Percentiles rank a stretch among this genome's conserved stretches.
These are phyloP conservation scores for Cetradonia linearis DNA, from an alignment of 495 filamentous ascomycete genomes.

Conservation along the genomic window DNA sequence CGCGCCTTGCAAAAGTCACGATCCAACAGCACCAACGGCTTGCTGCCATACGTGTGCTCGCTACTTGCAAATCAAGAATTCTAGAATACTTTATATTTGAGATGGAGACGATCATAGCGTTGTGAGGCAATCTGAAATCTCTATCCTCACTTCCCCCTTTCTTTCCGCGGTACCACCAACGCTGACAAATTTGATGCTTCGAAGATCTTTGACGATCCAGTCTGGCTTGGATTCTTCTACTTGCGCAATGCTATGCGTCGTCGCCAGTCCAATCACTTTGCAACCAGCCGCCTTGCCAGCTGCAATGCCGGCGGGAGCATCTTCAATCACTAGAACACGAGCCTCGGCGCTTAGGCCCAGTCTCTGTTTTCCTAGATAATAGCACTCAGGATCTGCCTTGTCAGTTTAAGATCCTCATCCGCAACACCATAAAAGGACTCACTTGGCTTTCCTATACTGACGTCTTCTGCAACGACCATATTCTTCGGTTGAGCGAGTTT, in stretches of 20 bases:
- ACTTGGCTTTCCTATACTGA: constrained; percentile 69
- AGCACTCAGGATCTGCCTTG: constrained; percentile 57
- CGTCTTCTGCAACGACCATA: constrained; percentile 79
- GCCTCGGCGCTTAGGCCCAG: constrained; percentile 46
- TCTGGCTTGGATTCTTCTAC: constrained; percentile 66
- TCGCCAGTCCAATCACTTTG: constrained; percentile 76
- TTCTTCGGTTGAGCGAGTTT: constrained; percentile 60
- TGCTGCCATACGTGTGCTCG: not conserved
- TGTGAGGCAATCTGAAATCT: constrained; percentile 36
- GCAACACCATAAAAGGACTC: not conserved
- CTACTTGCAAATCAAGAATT: not conserved
- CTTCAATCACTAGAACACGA: constrained; percentile 71
- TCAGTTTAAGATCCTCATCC: constrained; percentile 1
- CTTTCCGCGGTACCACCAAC: constrained; percentile 28
- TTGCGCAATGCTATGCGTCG: constrained; percentile 67
- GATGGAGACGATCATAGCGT: constrained; percentile 4
- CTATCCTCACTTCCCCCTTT: constrained; percentile 46
- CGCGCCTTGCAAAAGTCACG: not conserved
- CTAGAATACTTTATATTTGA: not conserved
- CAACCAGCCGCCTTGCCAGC: constrained; percentile 86
- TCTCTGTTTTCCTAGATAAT: constrained; percentile 56
- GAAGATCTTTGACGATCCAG: constrained; percentile 77
- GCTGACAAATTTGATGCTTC: constrained; percentile 51
- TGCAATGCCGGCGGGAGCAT: constrained; percentile 82
- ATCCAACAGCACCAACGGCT: constrained; percentile 18